Evolutionary conservation across 1,139 yeast genomes (phyloP).

Genomic region (Candida sanyaensis): DNA sequence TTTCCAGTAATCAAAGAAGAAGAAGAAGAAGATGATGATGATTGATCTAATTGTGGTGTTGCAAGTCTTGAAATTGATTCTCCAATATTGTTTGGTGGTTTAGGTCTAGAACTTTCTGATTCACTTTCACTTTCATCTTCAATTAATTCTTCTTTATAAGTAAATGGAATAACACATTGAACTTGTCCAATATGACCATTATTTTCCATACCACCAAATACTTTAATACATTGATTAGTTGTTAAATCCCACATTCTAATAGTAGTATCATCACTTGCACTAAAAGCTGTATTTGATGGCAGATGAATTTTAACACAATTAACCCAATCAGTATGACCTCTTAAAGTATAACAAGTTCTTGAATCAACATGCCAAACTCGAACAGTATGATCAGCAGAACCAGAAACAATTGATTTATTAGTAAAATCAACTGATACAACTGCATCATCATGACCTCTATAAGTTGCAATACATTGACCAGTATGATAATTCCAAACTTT

Average conservation of each 20-base stretch:
- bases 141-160: slow-evolving; percentile 54
- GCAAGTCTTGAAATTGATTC: neutral
- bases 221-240: slow-evolving; percentile 74
- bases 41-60: slow-evolving; percentile 17
- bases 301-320: slow-evolving; percentile 86
- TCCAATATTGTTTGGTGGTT: slow-evolving; percentile 5
- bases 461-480: slow-evolving; percentile 91
- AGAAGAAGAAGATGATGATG: slow-evolving; percentile 2
- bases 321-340: slow-evolving; percentile 94
- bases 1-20: neutral
- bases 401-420: slow-evolving; percentile 84
- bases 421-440: slow-evolving; percentile 80
- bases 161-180: slow-evolving; percentile 84
- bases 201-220: slow-evolving; percentile 73
- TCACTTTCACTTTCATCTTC: slow-evolving; percentile 40
- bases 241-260: slow-evolving; percentile 93
- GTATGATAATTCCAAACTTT: slow-evolving; percentile 96
- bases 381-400: slow-evolving; percentile 88
- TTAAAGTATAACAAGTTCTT: slow-evolving; percentile 84
- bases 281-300: slow-evolving; percentile 73
- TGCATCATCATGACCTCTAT: slow-evolving; percentile 87
- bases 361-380: slow-evolving; percentile 97
- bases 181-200: slow-evolving; percentile 84
- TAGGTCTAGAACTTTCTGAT: slow-evolving; percentile 16
- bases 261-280: slow-evolving; percentile 90